Percentiles rank a stretch among this genome's conserved stretches.
phyloP scores from a whole-genome alignment of 2,329 filamentous ascomycete species.

The Nemania diffusa region DNA sequence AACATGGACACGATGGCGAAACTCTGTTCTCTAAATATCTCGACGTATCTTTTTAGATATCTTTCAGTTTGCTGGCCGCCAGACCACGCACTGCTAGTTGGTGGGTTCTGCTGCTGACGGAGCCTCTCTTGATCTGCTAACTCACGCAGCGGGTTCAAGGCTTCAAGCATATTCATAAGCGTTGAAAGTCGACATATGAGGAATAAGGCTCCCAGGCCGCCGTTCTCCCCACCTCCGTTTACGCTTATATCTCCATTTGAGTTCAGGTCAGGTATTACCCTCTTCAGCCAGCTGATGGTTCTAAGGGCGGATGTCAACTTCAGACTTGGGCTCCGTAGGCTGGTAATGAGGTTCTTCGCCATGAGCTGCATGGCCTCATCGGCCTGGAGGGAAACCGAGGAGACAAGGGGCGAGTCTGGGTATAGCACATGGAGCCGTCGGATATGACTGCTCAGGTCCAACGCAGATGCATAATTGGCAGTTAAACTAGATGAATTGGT shows the following conservation, averaged over 20 bases:
- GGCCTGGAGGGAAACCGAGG: conserved; percentile 78
- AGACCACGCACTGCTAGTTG: conserved; percentile 61
- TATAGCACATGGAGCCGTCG: conserved; percentile 86
- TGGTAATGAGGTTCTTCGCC: conserved; percentile 82
- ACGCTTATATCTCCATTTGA: conserved; percentile 35
- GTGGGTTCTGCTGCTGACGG: conserved; percentile 56
- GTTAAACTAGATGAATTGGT: conserved; percentile 62
- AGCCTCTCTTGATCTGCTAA: conserved; percentile 86
- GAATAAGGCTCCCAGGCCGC: conserved; percentile 81
- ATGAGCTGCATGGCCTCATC: conserved; percentile 90
- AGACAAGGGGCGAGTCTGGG: conserved; percentile 78
- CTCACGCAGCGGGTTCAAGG: conserved; percentile 84
- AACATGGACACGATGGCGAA: conserved; percentile 97
- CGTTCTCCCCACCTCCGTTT: conserved; percentile 65
- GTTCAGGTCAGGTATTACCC: conserved; percentile 84
- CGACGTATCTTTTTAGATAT: conserved; percentile 93
- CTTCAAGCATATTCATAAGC: conserved; percentile 80
- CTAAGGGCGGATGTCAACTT: conserved; percentile 92
- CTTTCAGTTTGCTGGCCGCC: conserved; percentile 92
- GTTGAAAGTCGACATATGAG: conserved; percentile 86
- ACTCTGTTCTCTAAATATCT: conserved; percentile 97
- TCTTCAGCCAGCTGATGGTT: conserved; percentile 88
- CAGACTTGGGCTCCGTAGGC: conserved; percentile 79
- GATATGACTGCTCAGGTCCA: conserved; percentile 95
- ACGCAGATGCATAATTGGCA: conserved; percentile 84